A percentile compares a stretch with the other conserved stretches of the same genome.
Conservation (phyloP, 106 monocot genomes). For the Dioscorea dumetorum region DNA sequence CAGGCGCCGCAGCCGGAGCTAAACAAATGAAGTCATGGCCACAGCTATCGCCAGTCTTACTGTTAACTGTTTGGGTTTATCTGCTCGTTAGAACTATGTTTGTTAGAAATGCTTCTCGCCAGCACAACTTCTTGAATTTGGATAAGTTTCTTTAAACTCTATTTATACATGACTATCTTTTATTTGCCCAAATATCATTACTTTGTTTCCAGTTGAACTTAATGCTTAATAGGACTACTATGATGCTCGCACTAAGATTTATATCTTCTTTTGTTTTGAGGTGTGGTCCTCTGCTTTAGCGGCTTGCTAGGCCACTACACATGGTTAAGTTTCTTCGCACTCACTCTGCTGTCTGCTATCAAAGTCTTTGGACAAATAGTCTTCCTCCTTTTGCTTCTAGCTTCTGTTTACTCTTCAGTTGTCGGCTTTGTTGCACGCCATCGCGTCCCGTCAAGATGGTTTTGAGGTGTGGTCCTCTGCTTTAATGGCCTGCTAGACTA, state of each 20-base stretch:
- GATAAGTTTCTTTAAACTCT: conserved; percentile 35
- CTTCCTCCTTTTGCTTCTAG: not conserved
- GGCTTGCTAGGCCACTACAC: conserved; percentile 21
- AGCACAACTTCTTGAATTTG: conserved; percentile 32
- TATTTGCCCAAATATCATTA: not conserved
- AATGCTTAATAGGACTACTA: not conserved
- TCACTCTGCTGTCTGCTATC: conserved; percentile 17
- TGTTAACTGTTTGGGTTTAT: conserved; percentile 2
- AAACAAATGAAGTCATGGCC: not conserved
- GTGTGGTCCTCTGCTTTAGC: conserved; percentile 16
- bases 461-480: conserved; percentile 2
- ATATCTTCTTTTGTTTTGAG: conserved; percentile 12
- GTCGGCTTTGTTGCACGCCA: too few relatives aligned
- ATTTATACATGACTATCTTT: conserved; percentile 8
- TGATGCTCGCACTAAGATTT: conserved; percentile 23
- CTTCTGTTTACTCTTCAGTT: not conserved
- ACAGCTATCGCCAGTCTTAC: not conserved
- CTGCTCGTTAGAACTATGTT: conserved; percentile 20
- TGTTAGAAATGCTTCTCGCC: conserved; percentile 15
- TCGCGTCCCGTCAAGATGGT: too few relatives aligned
- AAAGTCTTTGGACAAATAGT: not conserved
- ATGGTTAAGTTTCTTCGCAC: conserved; percentile 27
- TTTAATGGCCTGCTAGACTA: conserved; percentile 26
- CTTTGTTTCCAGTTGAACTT: not conserved
- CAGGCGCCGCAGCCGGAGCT: conserved; percentile 53